Evolutionary conservation across 2,329 filamentous ascomycete genomes (phyloP).

Genomic region (Aspergillus oerlinghausenensis): DNA sequence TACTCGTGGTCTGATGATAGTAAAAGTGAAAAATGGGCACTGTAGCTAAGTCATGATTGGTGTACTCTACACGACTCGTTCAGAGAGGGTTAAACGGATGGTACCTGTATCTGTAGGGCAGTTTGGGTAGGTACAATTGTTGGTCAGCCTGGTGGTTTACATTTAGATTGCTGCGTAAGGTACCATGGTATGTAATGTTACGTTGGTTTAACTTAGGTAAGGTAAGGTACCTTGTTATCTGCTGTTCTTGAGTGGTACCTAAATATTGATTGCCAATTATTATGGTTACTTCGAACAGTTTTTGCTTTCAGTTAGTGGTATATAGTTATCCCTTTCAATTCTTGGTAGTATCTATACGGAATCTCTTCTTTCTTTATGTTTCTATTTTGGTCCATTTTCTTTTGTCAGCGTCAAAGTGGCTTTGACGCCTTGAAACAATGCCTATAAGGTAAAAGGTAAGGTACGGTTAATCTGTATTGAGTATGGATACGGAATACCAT

Average conservation of each 20-base stretch:
- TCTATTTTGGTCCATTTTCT: not conserved
- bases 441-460: not conserved
- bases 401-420: not conserved
- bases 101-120: not conserved
- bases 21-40: constrained; percentile 11
- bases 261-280: too few species aligned
- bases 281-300: too few species aligned
- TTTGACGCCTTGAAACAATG: not conserved
- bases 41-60: constrained; percentile 12
- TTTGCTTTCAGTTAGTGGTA: not conserved
- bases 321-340: not conserved
- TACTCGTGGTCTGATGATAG: constrained; percentile 1
- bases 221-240: too few species aligned
- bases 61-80: not conserved
- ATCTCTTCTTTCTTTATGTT: not conserved
- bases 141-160: not conserved
- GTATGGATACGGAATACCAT: not conserved
- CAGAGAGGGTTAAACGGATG: not conserved
- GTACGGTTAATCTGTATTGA: not conserved
- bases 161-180: not conserved
- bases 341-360: not conserved
- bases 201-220: too few species aligned
- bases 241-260: not conserved
- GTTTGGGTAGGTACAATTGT: not conserved
- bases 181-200: not conserved